Conservation (phyloP, 1,284 basidiomycete genomes). For the Limonomyces culmigenus region DNA sequence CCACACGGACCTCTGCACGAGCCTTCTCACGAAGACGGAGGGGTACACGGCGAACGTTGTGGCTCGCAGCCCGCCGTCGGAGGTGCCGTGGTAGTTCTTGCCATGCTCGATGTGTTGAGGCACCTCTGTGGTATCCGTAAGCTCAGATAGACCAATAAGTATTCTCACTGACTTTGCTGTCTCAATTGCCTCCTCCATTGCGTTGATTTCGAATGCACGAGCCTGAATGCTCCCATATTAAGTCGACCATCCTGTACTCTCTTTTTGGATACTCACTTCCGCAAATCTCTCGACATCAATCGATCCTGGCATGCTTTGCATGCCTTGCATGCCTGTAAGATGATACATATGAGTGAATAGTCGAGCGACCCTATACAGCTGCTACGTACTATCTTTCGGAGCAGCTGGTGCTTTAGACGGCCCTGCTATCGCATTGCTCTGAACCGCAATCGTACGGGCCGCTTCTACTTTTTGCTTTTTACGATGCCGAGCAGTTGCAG, state of each 20-base stretch:
- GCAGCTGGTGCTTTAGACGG: slow-evolving; percentile 21
- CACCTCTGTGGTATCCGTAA: slow-evolving; percentile 12
- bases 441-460: slow-evolving; percentile 54
- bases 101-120: slow-evolving; percentile 70
- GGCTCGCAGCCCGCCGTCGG: slow-evolving; percentile 79
- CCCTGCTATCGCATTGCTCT: slow-evolving; percentile 22
- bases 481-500: slow-evolving; percentile 32
- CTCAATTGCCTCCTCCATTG: slow-evolving; percentile 78
- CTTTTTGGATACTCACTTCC: slow-evolving; percentile 31
- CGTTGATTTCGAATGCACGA: slow-evolving; percentile 72
- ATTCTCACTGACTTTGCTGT: slow-evolving; percentile 23
- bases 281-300: slow-evolving; percentile 80
- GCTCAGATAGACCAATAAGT: neutral
- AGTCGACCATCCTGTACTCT: neutral
- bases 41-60: slow-evolving; percentile 84
- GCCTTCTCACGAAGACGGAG: slow-evolving; percentile 64
- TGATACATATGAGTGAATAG: too few relatives aligned
- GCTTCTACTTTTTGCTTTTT: slow-evolving; percentile 49
- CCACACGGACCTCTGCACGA: slow-evolving; percentile 49
- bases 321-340: too few relatives aligned
- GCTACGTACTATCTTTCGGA: slow-evolving; percentile 24
- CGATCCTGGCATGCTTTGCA: slow-evolving; percentile 47
- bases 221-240: slow-evolving; percentile 27
- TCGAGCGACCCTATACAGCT: too few relatives aligned
- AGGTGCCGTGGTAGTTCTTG: slow-evolving; percentile 82